Evolutionary conservation across 2,329 filamentous ascomycete species (phyloP), one percentile per base, ranked within the genome.

Genomic region (Cryphonectria japonica): DNA sequence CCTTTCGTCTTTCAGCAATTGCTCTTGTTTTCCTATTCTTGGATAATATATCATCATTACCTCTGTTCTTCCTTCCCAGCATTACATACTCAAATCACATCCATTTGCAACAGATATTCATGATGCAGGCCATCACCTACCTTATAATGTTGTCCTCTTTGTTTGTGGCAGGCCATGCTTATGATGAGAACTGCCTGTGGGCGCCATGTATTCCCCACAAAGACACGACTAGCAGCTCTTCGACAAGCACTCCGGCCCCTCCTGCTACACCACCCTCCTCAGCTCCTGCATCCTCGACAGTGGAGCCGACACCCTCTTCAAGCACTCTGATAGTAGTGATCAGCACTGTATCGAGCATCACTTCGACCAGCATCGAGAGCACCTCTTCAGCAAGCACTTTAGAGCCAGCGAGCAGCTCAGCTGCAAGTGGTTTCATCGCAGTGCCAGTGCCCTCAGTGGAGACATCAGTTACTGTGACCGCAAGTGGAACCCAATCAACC

Each of bases 71-170:
- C 50, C 50, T 54, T 54, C 26, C 11, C 50, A 54, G 26, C 9
- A 26, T 26, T n/a, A 26, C n/a, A 13, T 29, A 29, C 13, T 57
- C 52, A 16, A 16, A 29, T 32, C 2, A 29, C 52, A 57, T 16
- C 26, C 22, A 50, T 7, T 32, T 6, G 13, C 4, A 26, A 29
- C 16, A 32, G 4, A 34, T 13, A 34, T 16, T 26, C 29, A 16
- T 14, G 54, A 59, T 59, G 54, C 54, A 59, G 54, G 54, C 54
- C 54, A 59, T 59, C 54, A 59, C 5, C 29, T 59, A 59, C 29
- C 14, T 59, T 14, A 14, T 59, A 34, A 59, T 59, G 13, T 3
- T 59, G 14, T 34, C 54, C 54, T 59, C 54, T 5, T 14, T 59
- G 6, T 19, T 59, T 32, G 54, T 32, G 29, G 54, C 29, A 34